A percentile compares a stretch with the other conserved stretches of the same genome.
phyloP scores from a whole-genome alignment of 2,329 filamentous ascomycete genomes.

The Aspergillaceae sp. region DNA sequence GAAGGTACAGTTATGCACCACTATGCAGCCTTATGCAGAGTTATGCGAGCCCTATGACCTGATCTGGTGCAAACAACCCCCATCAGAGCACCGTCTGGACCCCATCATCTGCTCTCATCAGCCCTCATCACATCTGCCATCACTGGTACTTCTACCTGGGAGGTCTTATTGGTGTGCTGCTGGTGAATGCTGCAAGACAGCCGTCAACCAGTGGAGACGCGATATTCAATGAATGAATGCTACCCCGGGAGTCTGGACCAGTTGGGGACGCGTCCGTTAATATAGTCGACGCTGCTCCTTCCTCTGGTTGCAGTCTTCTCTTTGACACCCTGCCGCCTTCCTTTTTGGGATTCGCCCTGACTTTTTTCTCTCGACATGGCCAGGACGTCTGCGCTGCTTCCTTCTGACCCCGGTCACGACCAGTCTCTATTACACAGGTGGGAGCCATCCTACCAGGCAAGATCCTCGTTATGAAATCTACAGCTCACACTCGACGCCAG shows the following conservation, averaged over 20 bases:
- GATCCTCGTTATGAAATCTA: background rate
- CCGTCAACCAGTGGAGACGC: background rate
- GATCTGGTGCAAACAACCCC: background rate
- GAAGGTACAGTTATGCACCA: background rate
- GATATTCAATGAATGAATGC: background rate
- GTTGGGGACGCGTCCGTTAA: too few relatives aligned
- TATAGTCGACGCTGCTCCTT: too few relatives aligned
- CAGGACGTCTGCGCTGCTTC: constrained; percentile 39
- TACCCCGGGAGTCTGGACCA: background rate
- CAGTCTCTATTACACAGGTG: constrained; percentile 55
- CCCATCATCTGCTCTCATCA: background rate
- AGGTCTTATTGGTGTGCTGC: background rate
- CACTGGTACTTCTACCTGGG: background rate
- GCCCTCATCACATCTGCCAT: background rate
- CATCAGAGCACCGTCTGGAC: too few relatives aligned
- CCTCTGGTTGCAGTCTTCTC: too few relatives aligned
- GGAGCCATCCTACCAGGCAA: constrained; percentile 17
- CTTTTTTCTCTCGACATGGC: background rate
- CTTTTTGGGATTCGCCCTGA: background rate
- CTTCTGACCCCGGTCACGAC: constrained; percentile 53
- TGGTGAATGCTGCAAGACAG: background rate
- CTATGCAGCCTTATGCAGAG: background rate
- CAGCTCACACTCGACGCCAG: background rate
- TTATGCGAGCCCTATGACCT: background rate
- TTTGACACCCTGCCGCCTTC: background rate